Percentiles rank a stretch among this genome's conserved stretches.
Evolutionary conservation across 2,329 filamentous ascomycete genomes (phyloP).

Genomic region (Bipolaris bicolor): DNA sequence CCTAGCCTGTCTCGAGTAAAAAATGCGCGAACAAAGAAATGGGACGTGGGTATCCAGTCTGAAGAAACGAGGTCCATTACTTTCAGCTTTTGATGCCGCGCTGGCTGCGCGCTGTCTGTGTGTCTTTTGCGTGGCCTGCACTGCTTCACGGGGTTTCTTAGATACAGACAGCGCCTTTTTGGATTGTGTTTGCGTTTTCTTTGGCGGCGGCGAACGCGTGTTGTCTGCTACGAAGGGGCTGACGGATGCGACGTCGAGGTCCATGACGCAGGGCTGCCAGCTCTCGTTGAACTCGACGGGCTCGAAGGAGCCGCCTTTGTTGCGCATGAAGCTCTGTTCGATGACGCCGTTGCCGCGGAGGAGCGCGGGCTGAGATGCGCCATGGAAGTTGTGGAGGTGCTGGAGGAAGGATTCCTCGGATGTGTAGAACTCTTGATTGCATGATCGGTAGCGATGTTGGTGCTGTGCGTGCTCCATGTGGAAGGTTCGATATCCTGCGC

Average conservation of each 20-base stretch:
- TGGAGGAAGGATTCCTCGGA: slow-evolving; percentile 44
- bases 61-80: slow-evolving; percentile 40
- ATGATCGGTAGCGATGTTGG: slow-evolving; percentile 43
- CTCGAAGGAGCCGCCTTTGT: slow-evolving; percentile 45
- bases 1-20: slow-evolving; percentile 37
- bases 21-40: slow-evolving; percentile 42
- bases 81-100: slow-evolving; percentile 18
- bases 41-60: slow-evolving; percentile 41
- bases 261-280: slow-evolving; percentile 38
- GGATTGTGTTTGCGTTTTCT: slow-evolving; percentile 7
- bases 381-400: slow-evolving; percentile 43
- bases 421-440: slow-evolving; percentile 43
- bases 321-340: slow-evolving; percentile 46
- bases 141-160: slow-evolving; percentile 22
- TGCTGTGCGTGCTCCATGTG: slow-evolving; percentile 44
- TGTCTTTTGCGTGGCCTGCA: slow-evolving; percentile 15
- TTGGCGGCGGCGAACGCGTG: slow-evolving; percentile 2
- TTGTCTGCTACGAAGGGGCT: slow-evolving; percentile 33
- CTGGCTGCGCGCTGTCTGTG: slow-evolving; percentile 31
- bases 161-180: slow-evolving; percentile 22
- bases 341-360: slow-evolving; percentile 37
- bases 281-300: slow-evolving; percentile 44
- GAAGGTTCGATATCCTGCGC: slow-evolving; percentile 40
- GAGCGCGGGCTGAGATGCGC: slow-evolving; percentile 34
- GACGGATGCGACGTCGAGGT: slow-evolving; percentile 32